phyloP scores from a whole-genome alignment of 805 yeast genomes.

The Yarrowia bubula region DNA sequence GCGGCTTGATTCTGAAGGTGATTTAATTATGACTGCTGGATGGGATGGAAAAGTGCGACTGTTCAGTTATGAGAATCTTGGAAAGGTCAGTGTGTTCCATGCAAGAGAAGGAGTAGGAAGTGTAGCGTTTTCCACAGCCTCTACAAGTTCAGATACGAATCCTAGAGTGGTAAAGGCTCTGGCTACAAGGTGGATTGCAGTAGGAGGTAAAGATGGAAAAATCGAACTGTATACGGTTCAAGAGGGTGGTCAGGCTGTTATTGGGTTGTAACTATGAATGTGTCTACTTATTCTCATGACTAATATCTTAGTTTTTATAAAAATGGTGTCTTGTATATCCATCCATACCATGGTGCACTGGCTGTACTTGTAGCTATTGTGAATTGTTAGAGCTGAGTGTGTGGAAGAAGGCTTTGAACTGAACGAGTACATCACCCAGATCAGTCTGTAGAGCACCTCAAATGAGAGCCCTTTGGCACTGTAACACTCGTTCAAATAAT shows the following conservation, averaged over 20 bases:
- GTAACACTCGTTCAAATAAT: too few relatives aligned
- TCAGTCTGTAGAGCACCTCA: too few relatives aligned
- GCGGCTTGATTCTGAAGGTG: neutral
- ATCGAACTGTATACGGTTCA: conserved; percentile 43
- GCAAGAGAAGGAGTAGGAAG: conserved; percentile 38
- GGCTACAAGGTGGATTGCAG: conserved; percentile 42
- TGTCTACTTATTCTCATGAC: too few relatives aligned
- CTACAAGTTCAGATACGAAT: neutral
- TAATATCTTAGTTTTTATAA: too few relatives aligned
- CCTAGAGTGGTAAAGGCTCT: conserved; percentile 14
- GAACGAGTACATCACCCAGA: too few relatives aligned
- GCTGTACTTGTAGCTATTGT: neutral
- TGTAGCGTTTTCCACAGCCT: conserved; percentile 31
- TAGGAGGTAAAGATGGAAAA: conserved; percentile 58
- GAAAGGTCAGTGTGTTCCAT: conserved; percentile 38
- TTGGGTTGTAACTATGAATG: neutral
- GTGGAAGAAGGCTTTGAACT: too few relatives aligned
- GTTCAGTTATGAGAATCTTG: conserved; percentile 34
- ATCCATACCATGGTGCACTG: neutral
- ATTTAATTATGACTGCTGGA: conserved; percentile 38
- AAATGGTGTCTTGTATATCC: neutral
- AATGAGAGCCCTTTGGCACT: too few relatives aligned
- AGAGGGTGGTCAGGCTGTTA: neutral
- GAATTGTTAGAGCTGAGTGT: neutral
- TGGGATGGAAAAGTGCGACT: conserved; percentile 44